Base-by-base conservation (phyloP, 2,329 filamentous ascomycete species). In the Aspergillus pseudotamarii region DNA sequence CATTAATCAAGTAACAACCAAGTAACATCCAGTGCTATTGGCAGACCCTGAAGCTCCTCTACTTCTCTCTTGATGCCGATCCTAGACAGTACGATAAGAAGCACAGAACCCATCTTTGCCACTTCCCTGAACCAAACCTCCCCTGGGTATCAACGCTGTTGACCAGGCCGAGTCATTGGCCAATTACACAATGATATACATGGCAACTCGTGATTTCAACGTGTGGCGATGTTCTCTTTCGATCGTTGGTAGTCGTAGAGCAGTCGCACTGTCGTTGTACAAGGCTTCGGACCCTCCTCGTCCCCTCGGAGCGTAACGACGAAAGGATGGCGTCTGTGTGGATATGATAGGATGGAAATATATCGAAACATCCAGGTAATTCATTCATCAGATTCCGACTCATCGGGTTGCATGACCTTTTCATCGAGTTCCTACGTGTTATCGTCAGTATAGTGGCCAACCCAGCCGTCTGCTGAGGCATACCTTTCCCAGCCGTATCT, bases 321-420 rank as follows among this genome's bases (percentile, higher is more conserved):
- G 32, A 46, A 11, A 16, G 16, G 26, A 21, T 8, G 16, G 12
- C 14, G 43, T 23, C 26, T 10, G 50, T 48, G 30, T n/a, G 48
- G 23, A 14, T 43, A 21, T 19, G 14, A 41, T 14, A 26, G 19
- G 6, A 38, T 43, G 55, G 30, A 26, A 6, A 6, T 12, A 19
- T 16, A 45, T 30, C 19, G 43, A 28, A 38, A 12, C 9, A 32
- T 32, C 12, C 36, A 19, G 11, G 9, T 16, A 23, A 46, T 16
- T 16, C 30, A 23, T 68, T 73, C 79, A 61, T 81, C 79, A 0
- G 79, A 81, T 50, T 80, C 80, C 16, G 78, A 80, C 59, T 82
- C 80, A 23, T 82, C 79, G 1, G 80, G 78, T 64, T 81, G 79
- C 76, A 81, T 79, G 43, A 82, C 77, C 64, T 81, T 82, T 55